Percentiles rank a stretch among this genome's conserved stretches.
Conservation (phyloP, 2,329 filamentous ascomycete genomes). For the Hypocreales sp. region DNA sequence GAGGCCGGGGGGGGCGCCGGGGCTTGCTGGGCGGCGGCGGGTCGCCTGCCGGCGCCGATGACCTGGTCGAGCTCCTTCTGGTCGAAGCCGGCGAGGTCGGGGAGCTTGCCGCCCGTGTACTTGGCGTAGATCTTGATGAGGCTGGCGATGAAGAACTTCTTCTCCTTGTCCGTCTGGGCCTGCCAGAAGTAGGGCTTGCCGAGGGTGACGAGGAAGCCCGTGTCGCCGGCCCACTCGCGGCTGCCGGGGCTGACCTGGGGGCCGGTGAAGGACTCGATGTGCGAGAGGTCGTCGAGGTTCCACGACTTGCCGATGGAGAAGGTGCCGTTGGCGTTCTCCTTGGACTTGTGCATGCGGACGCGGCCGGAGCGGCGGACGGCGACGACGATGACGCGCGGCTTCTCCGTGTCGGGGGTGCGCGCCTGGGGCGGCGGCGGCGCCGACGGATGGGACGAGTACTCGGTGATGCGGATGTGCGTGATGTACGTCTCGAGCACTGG, state of each 20-base stretch:
- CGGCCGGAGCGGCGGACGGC: constrained; percentile 83
- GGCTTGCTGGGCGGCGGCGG: constrained; percentile 9
- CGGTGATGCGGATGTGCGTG: constrained; percentile 82
- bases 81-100: constrained; percentile 72
- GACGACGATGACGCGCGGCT: constrained; percentile 81
- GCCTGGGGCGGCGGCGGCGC: constrained; percentile 69
- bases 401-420: constrained; percentile 57
- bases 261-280: constrained; percentile 69
- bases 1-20: constrained; percentile 6
- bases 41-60: constrained; percentile 38
- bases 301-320: constrained; percentile 98
- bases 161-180: constrained; percentile 84
- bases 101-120: constrained; percentile 76
- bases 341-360: constrained; percentile 90
- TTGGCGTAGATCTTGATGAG: constrained; percentile 93
- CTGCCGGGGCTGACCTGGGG: constrained; percentile 38
- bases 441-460: constrained; percentile 73
- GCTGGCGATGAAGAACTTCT: constrained; percentile 96
- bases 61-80: constrained; percentile 63
- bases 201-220: constrained; percentile 76
- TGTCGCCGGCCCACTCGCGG: constrained; percentile 66
- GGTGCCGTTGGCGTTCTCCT: constrained; percentile 83
- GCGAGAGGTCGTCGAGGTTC: constrained; percentile 79
- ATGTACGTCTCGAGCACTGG: constrained; percentile 72
- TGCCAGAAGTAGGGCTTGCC: constrained; percentile 97